phyloP scores from a whole-genome alignment of 2,329 filamentous ascomycete genomes.

The Fusarium guadeloupense region DNA sequence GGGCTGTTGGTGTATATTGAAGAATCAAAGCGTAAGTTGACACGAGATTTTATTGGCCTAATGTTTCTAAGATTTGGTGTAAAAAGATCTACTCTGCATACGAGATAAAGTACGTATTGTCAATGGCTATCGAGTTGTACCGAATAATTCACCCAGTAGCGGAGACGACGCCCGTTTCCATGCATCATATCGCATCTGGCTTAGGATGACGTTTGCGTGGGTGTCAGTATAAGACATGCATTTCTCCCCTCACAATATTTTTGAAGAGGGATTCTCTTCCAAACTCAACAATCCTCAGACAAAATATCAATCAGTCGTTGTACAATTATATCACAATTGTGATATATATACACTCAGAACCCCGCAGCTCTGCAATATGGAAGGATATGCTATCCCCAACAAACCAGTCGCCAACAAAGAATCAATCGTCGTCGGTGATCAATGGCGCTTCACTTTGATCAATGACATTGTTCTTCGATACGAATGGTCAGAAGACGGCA shows the following conservation, averaged over 20 bases:
- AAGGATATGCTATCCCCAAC: slow-evolving; percentile 29
- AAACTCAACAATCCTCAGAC: neutral
- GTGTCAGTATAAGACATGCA: neutral
- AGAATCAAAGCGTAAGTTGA: too few species aligned
- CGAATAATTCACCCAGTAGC: slow-evolving; percentile 32
- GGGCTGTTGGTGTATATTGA: too few species aligned
- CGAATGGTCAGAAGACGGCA: slow-evolving; percentile 68
- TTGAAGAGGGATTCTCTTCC: neutral
- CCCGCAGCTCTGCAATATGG: slow-evolving; percentile 25
- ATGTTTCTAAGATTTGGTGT: too few species aligned
- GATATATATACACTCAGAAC: neutral
- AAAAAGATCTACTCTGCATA: too few species aligned
- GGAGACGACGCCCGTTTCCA: slow-evolving; percentile 10
- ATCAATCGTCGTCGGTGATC: slow-evolving; percentile 30
- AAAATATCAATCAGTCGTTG: neutral
- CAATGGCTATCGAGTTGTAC: slow-evolving; percentile 23
- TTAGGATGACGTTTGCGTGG: slow-evolving; percentile 27
- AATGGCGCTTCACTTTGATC: slow-evolving; percentile 69
- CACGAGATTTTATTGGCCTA: too few species aligned
- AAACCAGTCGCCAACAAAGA: slow-evolving; percentile 31
- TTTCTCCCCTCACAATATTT: slow-evolving; percentile 15
- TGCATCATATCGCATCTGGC: slow-evolving; percentile 8
- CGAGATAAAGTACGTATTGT: neutral
- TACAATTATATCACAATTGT: neutral
- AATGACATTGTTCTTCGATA: slow-evolving; percentile 66